Conservation (phyloP, 2,329 filamentous ascomycete genomes). For the Tolypocladium inflatum region DNA sequence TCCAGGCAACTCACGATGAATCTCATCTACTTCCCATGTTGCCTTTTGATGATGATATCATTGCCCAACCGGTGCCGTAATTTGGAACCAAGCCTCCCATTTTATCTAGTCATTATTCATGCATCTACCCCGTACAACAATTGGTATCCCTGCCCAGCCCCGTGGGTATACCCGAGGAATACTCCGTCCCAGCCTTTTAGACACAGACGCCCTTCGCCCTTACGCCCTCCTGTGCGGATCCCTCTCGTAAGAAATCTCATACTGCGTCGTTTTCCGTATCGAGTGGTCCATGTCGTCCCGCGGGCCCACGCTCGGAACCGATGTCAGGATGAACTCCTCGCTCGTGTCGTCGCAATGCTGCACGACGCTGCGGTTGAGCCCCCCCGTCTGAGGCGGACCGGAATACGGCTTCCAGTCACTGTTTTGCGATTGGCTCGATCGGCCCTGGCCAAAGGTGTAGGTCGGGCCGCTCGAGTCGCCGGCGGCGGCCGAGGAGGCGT, state of each 20-base stretch:
- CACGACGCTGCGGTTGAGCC: conserved; percentile 15
- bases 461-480: conserved; percentile 9
- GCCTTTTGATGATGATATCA: not conserved
- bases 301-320: conserved; percentile 5
- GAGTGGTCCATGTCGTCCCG: conserved; percentile 7
- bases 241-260: conserved; percentile 23
- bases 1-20: not conserved
- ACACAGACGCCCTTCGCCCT: not conserved
- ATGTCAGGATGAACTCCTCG: conserved; percentile 24
- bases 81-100: too few species aligned
- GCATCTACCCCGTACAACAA: too few species aligned
- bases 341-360: conserved; percentile 18
- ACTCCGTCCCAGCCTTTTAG: not conserved
- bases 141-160: not conserved
- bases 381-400: conserved; percentile 18
- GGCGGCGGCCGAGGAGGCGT: conserved; percentile 3
- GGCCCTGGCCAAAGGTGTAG: conserved; percentile 10
- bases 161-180: not conserved
- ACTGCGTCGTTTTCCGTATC: conserved; percentile 26
- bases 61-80: not conserved
- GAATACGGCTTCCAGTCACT: conserved; percentile 22
- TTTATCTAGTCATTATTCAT: not conserved
- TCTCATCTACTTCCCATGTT: not conserved
- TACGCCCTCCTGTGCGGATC: conserved; percentile 1
- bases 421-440: conserved; percentile 6